Percentiles rank a stretch among this genome's conserved stretches.
These are phyloP conservation scores for Ustilago hordei DNA, from an alignment of 1,284 basidiomycete genomes.

Conservation along the genomic window DNA sequence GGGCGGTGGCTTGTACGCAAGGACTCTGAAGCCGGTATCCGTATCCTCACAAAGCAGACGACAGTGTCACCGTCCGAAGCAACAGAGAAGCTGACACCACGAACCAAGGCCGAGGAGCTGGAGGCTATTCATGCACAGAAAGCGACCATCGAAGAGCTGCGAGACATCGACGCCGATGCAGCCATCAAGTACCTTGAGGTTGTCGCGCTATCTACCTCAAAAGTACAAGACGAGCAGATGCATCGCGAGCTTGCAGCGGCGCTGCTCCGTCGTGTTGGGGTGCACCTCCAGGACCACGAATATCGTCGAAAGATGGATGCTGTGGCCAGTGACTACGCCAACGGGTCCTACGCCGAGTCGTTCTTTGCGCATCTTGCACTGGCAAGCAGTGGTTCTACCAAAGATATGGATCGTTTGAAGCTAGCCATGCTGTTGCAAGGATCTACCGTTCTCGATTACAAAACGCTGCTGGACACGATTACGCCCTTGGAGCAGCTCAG, in stretches of 20 bases:
- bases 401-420: slow-evolving; percentile 52
- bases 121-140: slow-evolving; percentile 38
- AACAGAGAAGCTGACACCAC: slow-evolving; percentile 13
- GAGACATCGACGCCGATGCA: slow-evolving; percentile 46
- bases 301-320: slow-evolving; percentile 28
- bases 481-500: slow-evolving; percentile 18
- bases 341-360: slow-evolving; percentile 55
- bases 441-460: slow-evolving; percentile 46
- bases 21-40: slow-evolving; percentile 53
- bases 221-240: slow-evolving; percentile 49
- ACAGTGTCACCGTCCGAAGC: slow-evolving; percentile 1
- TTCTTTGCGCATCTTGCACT: slow-evolving; percentile 60
- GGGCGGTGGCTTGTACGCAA: slow-evolving; percentile 60
- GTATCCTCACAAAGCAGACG: slow-evolving; percentile 44
- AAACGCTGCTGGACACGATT: slow-evolving; percentile 26
- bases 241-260: slow-evolving; percentile 48
- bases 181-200: slow-evolving; percentile 62
- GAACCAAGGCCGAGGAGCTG: slow-evolving; percentile 36
- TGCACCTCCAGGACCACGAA: slow-evolving; percentile 15
- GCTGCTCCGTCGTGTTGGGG: slow-evolving; percentile 22
- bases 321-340: slow-evolving; percentile 38
- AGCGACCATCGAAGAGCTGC: slow-evolving; percentile 46
- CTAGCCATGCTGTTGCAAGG: slow-evolving; percentile 57
- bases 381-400: slow-evolving; percentile 23
- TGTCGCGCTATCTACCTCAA: slow-evolving; percentile 49